Evolutionary conservation across 306 rosid genomes (phyloP), one percentile per base, ranked within the genome.

Genomic region (Morella rubra): DNA sequence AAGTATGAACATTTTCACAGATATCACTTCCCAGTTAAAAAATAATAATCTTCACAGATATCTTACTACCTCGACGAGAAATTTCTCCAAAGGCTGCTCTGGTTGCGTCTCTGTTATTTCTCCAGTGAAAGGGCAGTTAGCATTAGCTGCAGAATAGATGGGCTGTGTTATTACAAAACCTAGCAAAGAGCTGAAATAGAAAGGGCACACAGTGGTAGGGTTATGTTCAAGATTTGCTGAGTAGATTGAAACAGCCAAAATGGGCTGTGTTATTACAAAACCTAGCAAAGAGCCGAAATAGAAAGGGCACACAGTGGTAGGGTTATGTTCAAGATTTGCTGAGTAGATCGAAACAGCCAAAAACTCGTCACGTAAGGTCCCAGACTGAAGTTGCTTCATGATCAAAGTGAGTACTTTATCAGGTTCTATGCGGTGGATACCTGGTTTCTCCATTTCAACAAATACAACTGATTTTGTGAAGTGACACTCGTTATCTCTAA

Each of bases 31-130:
- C 11, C 20, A 51, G 78, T 54, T 72, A 77, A 74, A 80, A 72
- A 49, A 49, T 79, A 27, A 27, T 27, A 27, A 27, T 1, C 2
- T 27, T 27, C 32, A 27, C 32, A 27, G 32, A 27, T 27, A 27
- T 27, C 32, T 27, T 27, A 27, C 32, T 86, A 92, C 98, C 88
- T 15, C 46, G 64, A 80, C 59, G 45, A 71, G 66, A 71, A 80
- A 78, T 46, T 68, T 85, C 75, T 81, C 84, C 62, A 11, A 71
- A 8, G 15, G 61, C 71, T 72, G 84, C 83, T 68, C 89, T 55
- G 83, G 41, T 77, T 89, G 77, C 67, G 41, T 67, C 66, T 88
- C 89, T 49, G 81, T 79, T 50, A 71, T 20, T 66, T 73, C 82
- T 64, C 86, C 97, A 81, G 87, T 32, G 77, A 61, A 71, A 80